These are phyloP conservation scores for Fusarium ambrosium DNA, from an alignment of 2,329 filamentous ascomycete genomes.

Conservation along the genomic window DNA sequence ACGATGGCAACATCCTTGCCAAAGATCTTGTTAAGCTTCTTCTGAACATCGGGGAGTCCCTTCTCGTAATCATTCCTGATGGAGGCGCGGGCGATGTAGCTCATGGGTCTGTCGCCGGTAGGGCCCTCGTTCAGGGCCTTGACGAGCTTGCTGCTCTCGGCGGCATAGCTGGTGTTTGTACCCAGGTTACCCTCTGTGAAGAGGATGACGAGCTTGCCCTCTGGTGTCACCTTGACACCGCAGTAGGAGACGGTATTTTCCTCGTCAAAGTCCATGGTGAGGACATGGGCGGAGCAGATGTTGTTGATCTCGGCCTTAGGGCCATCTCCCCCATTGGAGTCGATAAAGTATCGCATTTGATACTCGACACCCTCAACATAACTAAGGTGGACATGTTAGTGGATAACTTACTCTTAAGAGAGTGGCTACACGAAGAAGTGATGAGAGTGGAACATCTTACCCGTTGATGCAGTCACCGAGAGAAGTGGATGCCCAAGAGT, in stretches of 20 bases:
- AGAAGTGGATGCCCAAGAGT: constrained; percentile 56
- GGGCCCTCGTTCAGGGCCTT: constrained; percentile 62
- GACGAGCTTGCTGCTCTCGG: constrained; percentile 54
- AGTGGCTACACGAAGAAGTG: neutral
- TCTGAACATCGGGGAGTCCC: constrained; percentile 54
- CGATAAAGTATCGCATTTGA: constrained; percentile 56
- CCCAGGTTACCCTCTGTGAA: constrained; percentile 60
- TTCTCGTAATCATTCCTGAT: constrained; percentile 60
- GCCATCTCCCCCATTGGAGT: constrained; percentile 52
- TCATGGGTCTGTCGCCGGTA: constrained; percentile 52
- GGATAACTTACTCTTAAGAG: accelerated
- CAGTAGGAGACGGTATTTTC: constrained; percentile 58
- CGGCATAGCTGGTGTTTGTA: constrained; percentile 58
- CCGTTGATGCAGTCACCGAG: constrained; percentile 59
- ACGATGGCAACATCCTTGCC: constrained; percentile 60
- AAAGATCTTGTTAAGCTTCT: constrained; percentile 56
- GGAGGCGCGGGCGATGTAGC: constrained; percentile 58
- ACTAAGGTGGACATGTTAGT: constrained; percentile 46
- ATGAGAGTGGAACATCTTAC: constrained; percentile 50
- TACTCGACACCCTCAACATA: constrained; percentile 60
- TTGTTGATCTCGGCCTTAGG: constrained; percentile 63
- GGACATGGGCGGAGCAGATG: constrained; percentile 57
- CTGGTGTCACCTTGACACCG: constrained; percentile 56
- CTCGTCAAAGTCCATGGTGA: constrained; percentile 63
- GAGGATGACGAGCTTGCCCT: constrained; percentile 63